phyloP scores from a whole-genome alignment of 495 filamentous ascomycete species.

The Cudoniella acicularis region DNA sequence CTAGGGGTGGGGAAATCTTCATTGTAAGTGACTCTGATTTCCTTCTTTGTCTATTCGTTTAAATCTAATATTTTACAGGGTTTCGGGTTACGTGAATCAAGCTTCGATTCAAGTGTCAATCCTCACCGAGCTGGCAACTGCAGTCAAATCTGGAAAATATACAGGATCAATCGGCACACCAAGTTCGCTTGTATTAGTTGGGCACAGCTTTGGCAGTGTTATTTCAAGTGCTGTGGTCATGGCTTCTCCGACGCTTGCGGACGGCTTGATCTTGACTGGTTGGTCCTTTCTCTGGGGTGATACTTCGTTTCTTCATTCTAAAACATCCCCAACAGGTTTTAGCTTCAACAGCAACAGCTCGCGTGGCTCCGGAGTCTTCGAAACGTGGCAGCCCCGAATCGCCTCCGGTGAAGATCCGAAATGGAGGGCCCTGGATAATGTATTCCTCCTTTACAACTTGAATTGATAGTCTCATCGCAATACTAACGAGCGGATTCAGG shows the following conservation, averaged over 20 bases:
- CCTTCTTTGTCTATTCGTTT: not conserved
- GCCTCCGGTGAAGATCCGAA: conserved; percentile 7
- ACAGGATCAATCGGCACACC: conserved; percentile 26
- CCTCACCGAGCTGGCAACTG: conserved; percentile 19
- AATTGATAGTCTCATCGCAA: conserved; percentile 15
- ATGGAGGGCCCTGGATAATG: conserved; percentile 17
- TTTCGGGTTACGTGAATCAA: conserved; percentile 30
- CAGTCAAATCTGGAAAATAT: conserved; percentile 28
- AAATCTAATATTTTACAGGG: not conserved
- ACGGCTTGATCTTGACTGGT: conserved; percentile 31
- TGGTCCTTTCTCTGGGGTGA: conserved; percentile 1
- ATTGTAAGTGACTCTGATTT: not conserved
- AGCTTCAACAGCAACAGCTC: conserved; percentile 17
- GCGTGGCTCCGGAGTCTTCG: conserved; percentile 3
- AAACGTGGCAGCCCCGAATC: not conserved
- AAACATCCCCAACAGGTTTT: too few species aligned
- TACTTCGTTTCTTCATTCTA: too few species aligned
- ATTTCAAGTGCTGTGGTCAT: conserved; percentile 17
- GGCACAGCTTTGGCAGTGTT: conserved; percentile 46
- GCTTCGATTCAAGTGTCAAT: conserved; percentile 25
- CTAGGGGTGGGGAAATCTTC: conserved; percentile 50
- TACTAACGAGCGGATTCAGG: conserved; percentile 14
- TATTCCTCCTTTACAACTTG: conserved; percentile 10
- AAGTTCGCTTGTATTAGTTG: conserved; percentile 49
- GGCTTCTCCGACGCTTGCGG: conserved; percentile 20